Conservation (phyloP, 2,329 filamentous ascomycete species). For the Byssothecium circinans region DNA sequence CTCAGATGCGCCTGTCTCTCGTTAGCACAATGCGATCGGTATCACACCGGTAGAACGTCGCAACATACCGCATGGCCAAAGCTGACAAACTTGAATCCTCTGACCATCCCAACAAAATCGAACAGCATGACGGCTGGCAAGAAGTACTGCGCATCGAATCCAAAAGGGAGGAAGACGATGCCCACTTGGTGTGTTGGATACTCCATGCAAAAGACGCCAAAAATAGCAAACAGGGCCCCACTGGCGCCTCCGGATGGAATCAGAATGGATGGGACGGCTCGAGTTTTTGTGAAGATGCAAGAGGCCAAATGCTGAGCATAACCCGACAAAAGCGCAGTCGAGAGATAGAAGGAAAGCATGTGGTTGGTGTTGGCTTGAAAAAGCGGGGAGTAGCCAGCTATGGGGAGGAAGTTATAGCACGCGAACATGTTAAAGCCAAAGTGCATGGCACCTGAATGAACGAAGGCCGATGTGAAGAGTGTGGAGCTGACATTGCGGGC, state of each 20-base stretch:
- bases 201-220: constrained; percentile 35
- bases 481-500: constrained; percentile 33
- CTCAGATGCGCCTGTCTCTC: constrained; percentile 34
- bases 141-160: constrained; percentile 34
- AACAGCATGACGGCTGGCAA: constrained; percentile 37
- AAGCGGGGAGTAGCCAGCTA: constrained; percentile 29
- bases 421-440: constrained; percentile 34
- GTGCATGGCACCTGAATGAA: constrained; percentile 27
- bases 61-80: constrained; percentile 40
- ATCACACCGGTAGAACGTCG: background rate
- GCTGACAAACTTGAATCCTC: constrained; percentile 30
- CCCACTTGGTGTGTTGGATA: constrained; percentile 34
- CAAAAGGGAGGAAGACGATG: constrained; percentile 35
- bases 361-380: constrained; percentile 38
- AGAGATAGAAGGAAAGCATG: constrained; percentile 33
- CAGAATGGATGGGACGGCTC: constrained; percentile 22
- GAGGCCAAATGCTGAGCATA: constrained; percentile 33
- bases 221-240: constrained; percentile 36
- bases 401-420: constrained; percentile 34
- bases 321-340: constrained; percentile 32
- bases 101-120: constrained; percentile 35
- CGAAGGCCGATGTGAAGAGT: constrained; percentile 33
- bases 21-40: constrained; percentile 13
- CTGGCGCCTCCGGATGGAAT: constrained; percentile 37
- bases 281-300: constrained; percentile 24